phyloP scores from a whole-genome alignment of 805 yeast genomes.

The Ogataea trehaloabstinens region DNA sequence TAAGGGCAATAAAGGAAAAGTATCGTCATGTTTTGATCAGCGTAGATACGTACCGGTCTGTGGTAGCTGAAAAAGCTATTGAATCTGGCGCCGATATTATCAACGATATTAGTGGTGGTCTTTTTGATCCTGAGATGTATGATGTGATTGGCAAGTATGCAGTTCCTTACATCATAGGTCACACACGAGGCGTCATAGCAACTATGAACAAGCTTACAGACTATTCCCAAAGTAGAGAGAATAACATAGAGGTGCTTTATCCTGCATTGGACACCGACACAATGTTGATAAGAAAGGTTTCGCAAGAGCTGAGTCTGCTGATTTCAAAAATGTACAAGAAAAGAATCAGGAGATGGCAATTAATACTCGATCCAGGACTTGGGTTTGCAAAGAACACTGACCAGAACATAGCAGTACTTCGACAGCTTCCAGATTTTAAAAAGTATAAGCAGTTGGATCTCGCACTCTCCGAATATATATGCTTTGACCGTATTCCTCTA shows the following conservation, averaged over 20 bases:
- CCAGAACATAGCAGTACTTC: constrained; percentile 69
- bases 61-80: constrained; percentile 69
- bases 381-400: constrained; percentile 87
- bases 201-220: constrained; percentile 64
- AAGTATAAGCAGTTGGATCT: constrained; percentile 35
- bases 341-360: constrained; percentile 87
- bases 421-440: constrained; percentile 46
- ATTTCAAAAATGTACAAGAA: constrained; percentile 52
- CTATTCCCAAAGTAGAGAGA: constrained; percentile 42
- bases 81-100: constrained; percentile 84
- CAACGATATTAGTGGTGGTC: constrained; percentile 87
- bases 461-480: constrained; percentile 30
- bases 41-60: constrained; percentile 82
- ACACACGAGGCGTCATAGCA: constrained; percentile 77
- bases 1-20: constrained; percentile 53
- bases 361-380: constrained; percentile 89
- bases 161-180: constrained; percentile 80
- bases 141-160: constrained; percentile 63
- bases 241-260: constrained; percentile 12
- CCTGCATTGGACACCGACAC: constrained; percentile 22
- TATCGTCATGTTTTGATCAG: constrained; percentile 53
- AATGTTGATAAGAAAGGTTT: constrained; percentile 51
- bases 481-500: constrained; percentile 59
- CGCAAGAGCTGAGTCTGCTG: constrained; percentile 56
- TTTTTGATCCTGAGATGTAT: constrained; percentile 65